A percentile compares a stretch with the other conserved stretches of the same genome.
Evolutionary conservation across 2,329 filamentous ascomycete genomes (phyloP).

Genomic region (Botrytis porri): DNA sequence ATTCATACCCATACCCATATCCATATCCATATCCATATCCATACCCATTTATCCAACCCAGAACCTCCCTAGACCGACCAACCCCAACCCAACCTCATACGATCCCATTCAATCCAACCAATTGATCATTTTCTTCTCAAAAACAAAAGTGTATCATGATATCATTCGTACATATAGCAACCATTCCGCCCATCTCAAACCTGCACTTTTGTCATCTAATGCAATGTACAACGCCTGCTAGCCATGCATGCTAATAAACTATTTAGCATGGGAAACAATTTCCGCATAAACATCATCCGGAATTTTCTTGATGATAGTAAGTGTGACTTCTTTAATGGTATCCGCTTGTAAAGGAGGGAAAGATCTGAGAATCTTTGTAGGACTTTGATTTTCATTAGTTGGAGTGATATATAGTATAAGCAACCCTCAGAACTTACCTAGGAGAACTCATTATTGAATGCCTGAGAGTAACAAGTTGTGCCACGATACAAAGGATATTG

Average conservation of each 20-base stretch:
- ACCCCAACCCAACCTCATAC: background rate
- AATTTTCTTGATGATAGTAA: conserved; percentile 84
- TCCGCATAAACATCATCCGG: conserved; percentile 87
- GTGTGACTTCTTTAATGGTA: conserved; percentile 78
- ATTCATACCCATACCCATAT: conserved; percentile 1
- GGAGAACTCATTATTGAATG: conserved; percentile 78
- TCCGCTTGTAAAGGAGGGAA: conserved; percentile 82
- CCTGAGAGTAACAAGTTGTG: conserved; percentile 85
- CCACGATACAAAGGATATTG: conserved; percentile 95
- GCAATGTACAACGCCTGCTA: background rate
- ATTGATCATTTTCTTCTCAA: background rate
- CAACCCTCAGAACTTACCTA: conserved; percentile 55
- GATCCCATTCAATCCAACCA: background rate
- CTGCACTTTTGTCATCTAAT: background rate
- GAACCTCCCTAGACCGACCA: background rate
- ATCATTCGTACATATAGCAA: conserved; percentile 2
- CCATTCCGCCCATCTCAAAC: background rate
- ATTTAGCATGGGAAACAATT: conserved; percentile 83
- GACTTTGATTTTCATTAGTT: conserved; percentile 52
- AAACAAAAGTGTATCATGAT: background rate
- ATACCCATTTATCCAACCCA: background rate
- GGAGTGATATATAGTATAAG: conserved; percentile 5
- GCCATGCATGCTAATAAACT: conserved; percentile 20
- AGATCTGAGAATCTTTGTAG: conserved; percentile 85
- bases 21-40: background rate